Evolutionary conservation across 352 stramenopile species (phyloP), one percentile per base, ranked within the genome.

Genomic region (Pythium angustatum): DNA sequence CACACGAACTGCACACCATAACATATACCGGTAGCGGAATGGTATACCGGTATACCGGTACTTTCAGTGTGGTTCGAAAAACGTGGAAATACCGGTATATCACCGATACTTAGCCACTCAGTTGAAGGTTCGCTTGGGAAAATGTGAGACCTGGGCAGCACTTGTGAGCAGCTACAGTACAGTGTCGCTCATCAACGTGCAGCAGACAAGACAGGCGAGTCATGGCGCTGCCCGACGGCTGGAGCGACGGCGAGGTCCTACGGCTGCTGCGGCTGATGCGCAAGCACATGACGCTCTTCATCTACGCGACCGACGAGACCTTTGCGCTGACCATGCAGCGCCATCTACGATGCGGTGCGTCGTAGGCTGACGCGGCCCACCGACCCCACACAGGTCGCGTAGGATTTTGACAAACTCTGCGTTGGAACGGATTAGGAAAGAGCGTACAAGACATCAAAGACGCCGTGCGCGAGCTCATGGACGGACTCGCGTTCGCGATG

Each of bases 401-500:
- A n/a, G n/a, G n/a, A n/a, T n/a, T n/a, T n/a, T n/a, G n/a, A n/a
- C n/a, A n/a, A n/a, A n/a, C n/a, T n/a, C n/a, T n/a, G n/a, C n/a
- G n/a, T n/a, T n/a, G n/a, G n/a, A n/a, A n/a, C n/a, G n/a, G n/a
- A n/a, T n/a, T 21, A 64, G 57, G 28, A 17, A 56, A 57, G 47
- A 64, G 12, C 6, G 12, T 26, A n/a, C 45, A 31, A 5, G 15
- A 30, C 9, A 54, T 64, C 30, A 55, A 48, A 21, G 62, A 60
- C 48, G 81, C 72, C 48, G 68, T 85, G 30, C 76, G 78, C 12
- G 57, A 66, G 17, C 51, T 91, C 6, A 88, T 93, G 82, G 55
- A 71, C 33, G 68, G 85, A 24, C 87, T 93, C 51, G 65, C 71
- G 15, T 62, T 93, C 12, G 71, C 71, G 48, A 66, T 93, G 38